phyloP scores from a whole-genome alignment of 2,329 filamentous ascomycete species.

The Metarhizium guizhouense region DNA sequence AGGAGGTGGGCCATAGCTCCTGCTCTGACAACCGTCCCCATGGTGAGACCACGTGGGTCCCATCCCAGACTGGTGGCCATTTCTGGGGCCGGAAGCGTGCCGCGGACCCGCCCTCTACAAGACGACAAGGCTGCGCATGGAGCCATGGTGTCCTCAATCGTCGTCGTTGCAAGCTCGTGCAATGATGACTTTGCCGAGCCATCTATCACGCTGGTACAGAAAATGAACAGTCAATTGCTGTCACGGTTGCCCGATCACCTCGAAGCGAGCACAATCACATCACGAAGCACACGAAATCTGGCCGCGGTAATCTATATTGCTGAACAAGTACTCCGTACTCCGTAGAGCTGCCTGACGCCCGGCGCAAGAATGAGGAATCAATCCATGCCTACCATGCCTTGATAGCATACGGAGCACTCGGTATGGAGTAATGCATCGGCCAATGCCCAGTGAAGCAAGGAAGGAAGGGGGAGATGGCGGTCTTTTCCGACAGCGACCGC shows the following conservation, averaged over 20 bases:
- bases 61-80: background rate
- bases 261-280: background rate
- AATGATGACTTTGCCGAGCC: background rate
- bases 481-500: too few relatives aligned
- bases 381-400: too few relatives aligned
- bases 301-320: too few relatives aligned
- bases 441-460: too few relatives aligned
- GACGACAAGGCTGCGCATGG: background rate
- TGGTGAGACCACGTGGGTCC: slow-evolving; percentile 8
- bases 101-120: slow-evolving; percentile 7
- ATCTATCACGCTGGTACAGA: background rate
- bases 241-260: background rate
- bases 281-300: background rate
- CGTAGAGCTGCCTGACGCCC: too few relatives aligned
- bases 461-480: too few relatives aligned
- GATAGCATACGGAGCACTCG: too few relatives aligned
- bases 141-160: background rate
- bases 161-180: background rate
- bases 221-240: background rate
- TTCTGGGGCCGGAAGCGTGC: slow-evolving; percentile 8
- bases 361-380: too few relatives aligned
- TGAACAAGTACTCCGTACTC: too few relatives aligned
- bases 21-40: background rate
- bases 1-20: background rate
- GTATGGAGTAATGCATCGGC: too few relatives aligned